Base-by-base conservation (phyloP, 208 protist species). In the Trypanosoma vivax region DNA sequence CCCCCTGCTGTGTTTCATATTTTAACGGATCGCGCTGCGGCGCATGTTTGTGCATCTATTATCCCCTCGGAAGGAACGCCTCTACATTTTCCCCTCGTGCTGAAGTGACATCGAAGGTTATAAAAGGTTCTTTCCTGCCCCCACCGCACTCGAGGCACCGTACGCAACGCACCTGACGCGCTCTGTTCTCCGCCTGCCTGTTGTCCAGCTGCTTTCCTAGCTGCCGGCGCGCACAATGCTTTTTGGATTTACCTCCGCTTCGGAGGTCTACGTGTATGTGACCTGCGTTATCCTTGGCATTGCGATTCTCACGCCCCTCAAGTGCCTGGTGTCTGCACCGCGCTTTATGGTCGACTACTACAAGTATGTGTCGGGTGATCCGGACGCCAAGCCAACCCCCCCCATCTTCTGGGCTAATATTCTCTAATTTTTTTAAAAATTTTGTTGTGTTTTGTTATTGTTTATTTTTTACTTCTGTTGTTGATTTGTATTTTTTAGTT, bases 231-330 rank as follows among this genome's bases (percentile, higher is more conserved):
- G 23, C 0, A 24, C 43, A 27, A 79, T 77, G 73, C 1, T 50
- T 43, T 38, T 74, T 7, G 61, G 62, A 5, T 85, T 84, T 41
- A 52, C 54, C 14, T 83, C 72, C 47, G 24, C 52, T 11, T 11
- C 62, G 21, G 72, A 90, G 59, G 41, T 68, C 53, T 78, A 77
- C 65, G 67, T 83, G 42, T 96, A 90, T 53, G 39, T 70, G 28
- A 90, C 88, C 30, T 83, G 88, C 23, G 53, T 93, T 13, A 18
- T 92, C 21, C 70, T 90, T n/a, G 91, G 91, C 19, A 65, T 90
- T 19, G 86, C 85, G 14, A 57, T 85, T 31, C 65, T 96, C 16
- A 94, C 95, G 73, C 87, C 88, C 2, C 76, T 92, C 42, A 95
- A 95, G 38, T 75, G 77, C 25, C 73, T 94, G 28, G 84, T 82